Evolutionary conservation across 352 stramenopile species (phyloP).

Genomic region (Pythium dissotocum): DNA sequence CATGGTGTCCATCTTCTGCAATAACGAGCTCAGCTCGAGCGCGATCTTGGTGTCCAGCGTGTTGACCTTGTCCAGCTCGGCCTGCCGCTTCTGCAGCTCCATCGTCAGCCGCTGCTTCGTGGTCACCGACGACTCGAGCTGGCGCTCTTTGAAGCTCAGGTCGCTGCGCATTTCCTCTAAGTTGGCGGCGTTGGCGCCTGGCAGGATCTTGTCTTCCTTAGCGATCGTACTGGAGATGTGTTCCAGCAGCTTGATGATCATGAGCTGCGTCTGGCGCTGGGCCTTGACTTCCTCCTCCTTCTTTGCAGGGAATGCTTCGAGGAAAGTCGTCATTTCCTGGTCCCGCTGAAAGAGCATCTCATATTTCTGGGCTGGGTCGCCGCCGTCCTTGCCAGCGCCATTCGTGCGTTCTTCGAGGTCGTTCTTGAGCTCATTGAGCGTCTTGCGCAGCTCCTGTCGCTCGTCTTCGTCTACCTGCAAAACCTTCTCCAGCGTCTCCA

Average conservation of each 20-base stretch:
- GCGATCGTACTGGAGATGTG: constrained; percentile 80
- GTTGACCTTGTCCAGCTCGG: constrained; percentile 91
- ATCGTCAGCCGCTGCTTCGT: constrained; percentile 87
- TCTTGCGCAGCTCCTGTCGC: constrained; percentile 56
- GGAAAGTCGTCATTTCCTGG: constrained; percentile 91
- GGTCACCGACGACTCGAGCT: constrained; percentile 88
- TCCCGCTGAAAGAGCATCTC: constrained; percentile 89
- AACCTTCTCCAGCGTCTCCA: constrained; percentile 70
- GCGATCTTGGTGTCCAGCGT: constrained; percentile 89
- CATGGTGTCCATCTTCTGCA: constrained; percentile 89
- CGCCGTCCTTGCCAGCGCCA: constrained; percentile 61
- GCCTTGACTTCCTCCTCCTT: constrained; percentile 61
- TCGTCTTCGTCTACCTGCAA: constrained; percentile 54
- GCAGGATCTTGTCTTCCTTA: constrained; percentile 81
- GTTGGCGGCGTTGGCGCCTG: constrained; percentile 50
- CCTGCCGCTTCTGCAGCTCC: constrained; percentile 86
- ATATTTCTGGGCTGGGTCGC: constrained; percentile 74
- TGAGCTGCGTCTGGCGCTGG: constrained; percentile 59
- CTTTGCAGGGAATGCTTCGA: constrained; percentile 80
- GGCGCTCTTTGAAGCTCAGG: constrained; percentile 90
- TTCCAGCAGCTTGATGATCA: constrained; percentile 90
- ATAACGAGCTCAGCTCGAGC: constrained; percentile 76
- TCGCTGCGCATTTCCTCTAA: constrained; percentile 89
- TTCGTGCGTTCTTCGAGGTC: constrained; percentile 69
- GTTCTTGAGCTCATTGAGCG: constrained; percentile 51